Conservation (phyloP, 345 rosid genomes). For the Hypericum androsaemum region DNA sequence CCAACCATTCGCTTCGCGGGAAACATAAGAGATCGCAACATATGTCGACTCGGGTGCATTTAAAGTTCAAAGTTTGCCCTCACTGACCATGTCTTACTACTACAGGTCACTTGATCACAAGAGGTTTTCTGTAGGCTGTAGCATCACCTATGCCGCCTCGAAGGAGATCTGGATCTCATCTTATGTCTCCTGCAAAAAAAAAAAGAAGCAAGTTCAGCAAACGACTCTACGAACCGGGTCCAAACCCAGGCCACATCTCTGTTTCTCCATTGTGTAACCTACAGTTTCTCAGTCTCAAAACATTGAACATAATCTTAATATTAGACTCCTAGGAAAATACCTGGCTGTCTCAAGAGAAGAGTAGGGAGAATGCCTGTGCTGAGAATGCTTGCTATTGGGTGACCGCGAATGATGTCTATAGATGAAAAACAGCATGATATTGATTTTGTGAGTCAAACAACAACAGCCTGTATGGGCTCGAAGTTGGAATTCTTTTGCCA, state of each 20-base stretch:
- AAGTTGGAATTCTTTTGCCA: too few species aligned
- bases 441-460: constrained; percentile 45
- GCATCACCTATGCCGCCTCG: constrained; percentile 37
- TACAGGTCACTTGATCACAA: not conserved
- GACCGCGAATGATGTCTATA: constrained; percentile 97
- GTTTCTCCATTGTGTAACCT: constrained; percentile 51
- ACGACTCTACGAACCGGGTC: not conserved
- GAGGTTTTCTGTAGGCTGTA: not conserved
- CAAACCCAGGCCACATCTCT: constrained; percentile 11
- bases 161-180: constrained; percentile 79
- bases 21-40: too few species aligned
- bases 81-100: too few species aligned
- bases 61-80: too few species aligned
- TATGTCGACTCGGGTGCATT: too few species aligned
- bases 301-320: constrained; percentile 31
- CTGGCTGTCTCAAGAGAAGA: constrained; percentile 85
- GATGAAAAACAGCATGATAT: constrained; percentile 84
- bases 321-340: constrained; percentile 37
- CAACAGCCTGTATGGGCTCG: constrained; percentile 18
- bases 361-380: constrained; percentile 92
- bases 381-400: constrained; percentile 99
- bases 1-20: too few species aligned
- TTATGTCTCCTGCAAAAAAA: constrained; percentile 47
- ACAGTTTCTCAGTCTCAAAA: constrained; percentile 28
- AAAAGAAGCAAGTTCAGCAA: constrained; percentile 8